Evolutionary conservation across 148 eudicot genomes (phyloP), one percentile per base, ranked within the genome.

Genomic region (Silene latifolia): DNA sequence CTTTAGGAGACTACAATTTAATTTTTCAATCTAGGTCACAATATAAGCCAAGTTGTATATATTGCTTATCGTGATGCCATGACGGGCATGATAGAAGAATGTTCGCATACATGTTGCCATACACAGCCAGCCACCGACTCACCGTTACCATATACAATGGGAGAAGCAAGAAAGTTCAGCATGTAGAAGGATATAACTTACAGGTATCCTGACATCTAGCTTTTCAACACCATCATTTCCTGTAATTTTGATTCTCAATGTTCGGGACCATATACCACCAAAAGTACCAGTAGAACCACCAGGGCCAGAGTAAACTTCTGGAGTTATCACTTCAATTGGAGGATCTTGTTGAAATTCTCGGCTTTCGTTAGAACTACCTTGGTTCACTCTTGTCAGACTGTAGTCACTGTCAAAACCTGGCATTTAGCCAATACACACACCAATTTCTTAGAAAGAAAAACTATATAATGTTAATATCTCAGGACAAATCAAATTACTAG

Each of bases 201-300:
- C 98, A 67, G 98, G 98, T 76, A 94, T 87, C 51, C 89, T 82
- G 65, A 91, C 86, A 77, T 94, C 97, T 62, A 91, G 97, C 72
- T 87, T 94, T 85, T 91, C 96, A 82, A 80, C 75, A 72, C 97
- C 97, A 82, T 94, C 92, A 67, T 82, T 83, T 74, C 97, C 93
- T 20, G 90, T 92, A 29, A 94, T 92, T 82, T 78, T 91, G 72
- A 94, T 83, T 83, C 98, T 89, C 79, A 94, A 77, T 68, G 89
- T 87, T 44, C 90, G 82, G 27, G 98, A 91, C 93, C 96, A 89
- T 69, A 89, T 82, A 80, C 85, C 87, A 39, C 86, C 86, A 71
- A 88, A 87, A 58, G 83, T 73, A 64, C 80, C 87, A 62, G 71
- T 66, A 35, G 87, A 86, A 76, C 78, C 80, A 85, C 85, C 87